phyloP scores from a whole-genome alignment of 2,329 filamentous ascomycete genomes.

The Paraconiothyrium brasiliense region DNA sequence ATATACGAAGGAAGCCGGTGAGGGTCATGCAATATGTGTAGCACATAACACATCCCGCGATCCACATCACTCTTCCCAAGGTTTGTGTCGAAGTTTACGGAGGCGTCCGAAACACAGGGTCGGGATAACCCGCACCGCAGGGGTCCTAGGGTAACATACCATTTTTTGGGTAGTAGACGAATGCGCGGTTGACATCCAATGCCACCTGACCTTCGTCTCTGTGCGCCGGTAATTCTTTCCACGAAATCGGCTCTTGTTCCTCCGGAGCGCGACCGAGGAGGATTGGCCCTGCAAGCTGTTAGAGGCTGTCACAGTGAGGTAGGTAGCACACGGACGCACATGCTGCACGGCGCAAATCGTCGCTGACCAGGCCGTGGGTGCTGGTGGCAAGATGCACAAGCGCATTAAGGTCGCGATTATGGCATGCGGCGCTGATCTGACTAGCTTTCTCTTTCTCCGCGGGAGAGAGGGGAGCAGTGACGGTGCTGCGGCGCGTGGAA shows the following conservation, averaged over 20 bases:
- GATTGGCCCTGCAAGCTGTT: slow-evolving; percentile 67
- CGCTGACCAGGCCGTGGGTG: slow-evolving; percentile 57
- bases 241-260: slow-evolving; percentile 49
- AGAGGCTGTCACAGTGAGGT: slow-evolving; percentile 22
- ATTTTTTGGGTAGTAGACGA: slow-evolving; percentile 87
- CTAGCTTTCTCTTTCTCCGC: slow-evolving; percentile 39
- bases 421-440: slow-evolving; percentile 54
- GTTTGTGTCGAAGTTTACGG: background rate
- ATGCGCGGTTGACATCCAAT: slow-evolving; percentile 94
- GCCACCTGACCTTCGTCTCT: slow-evolving; percentile 89
- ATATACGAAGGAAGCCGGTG: background rate
- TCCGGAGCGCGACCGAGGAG: slow-evolving; percentile 52
- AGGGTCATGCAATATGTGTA: background rate
- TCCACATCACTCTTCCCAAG: background rate
- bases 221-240: slow-evolving; percentile 76
- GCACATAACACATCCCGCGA: background rate
- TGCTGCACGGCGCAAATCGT: slow-evolving; percentile 72
- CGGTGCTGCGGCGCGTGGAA: slow-evolving; percentile 28
- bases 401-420: slow-evolving; percentile 48
- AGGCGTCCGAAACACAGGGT: background rate
- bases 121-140: background rate
- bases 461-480: slow-evolving; percentile 26
- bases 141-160: slow-evolving; percentile 61
- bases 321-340: slow-evolving; percentile 66
- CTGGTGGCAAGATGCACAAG: slow-evolving; percentile 56